Base-by-base conservation (phyloP, 2,329 filamentous ascomycete species). In the Aspergillus piperis region DNA sequence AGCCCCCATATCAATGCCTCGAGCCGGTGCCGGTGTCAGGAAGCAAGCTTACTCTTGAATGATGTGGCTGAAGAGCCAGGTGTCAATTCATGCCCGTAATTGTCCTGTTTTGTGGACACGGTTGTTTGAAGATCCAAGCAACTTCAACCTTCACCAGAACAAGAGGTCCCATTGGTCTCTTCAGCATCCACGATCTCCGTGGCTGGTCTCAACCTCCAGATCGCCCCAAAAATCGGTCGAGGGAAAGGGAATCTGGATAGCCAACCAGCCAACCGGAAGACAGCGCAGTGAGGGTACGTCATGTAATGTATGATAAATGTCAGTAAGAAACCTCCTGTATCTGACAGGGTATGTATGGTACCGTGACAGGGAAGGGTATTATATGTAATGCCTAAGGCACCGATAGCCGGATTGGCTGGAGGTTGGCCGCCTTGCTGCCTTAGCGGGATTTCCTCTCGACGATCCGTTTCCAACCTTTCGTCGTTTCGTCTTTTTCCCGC, bases 401-500 rank as follows among this genome's bases (percentile, higher is more conserved):
- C n/a, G 0, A 30, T 2, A 2, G 4, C 47, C 15, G 47, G 27
- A 50, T 50, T 30, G 47, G 25, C 47, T 27, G 25, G 25, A n/a
- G 52, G 44, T 42, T 42, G 30, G 53, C 44, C 17, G 62, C 62
- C 62, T 65, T 57, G 53, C 58, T 59, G 60, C 59, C 63, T 65
- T 58, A 54, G 38, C 50, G 53, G 64, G 32, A 36, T 61, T 58
- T 52, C 44, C 15, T 56, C 56, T 52, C 65, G 63, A 65, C 56
- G 61, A 64, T 66, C 65, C 60, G 57, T 65, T 64, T 57, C 62
- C 64, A 61, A 57, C 58, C 25, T 64, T 64, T 63, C 53, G 57
- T 60, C 53, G 57, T 60, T 59, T 62, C 52, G 50, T 57, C 59
- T 60, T 62, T 63, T 66, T 65, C 62, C 64, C 61, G 60, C 59